Conservation (phyloP, 1,284 basidiomycete species). For the Papiliotrema nemorosa region DNA sequence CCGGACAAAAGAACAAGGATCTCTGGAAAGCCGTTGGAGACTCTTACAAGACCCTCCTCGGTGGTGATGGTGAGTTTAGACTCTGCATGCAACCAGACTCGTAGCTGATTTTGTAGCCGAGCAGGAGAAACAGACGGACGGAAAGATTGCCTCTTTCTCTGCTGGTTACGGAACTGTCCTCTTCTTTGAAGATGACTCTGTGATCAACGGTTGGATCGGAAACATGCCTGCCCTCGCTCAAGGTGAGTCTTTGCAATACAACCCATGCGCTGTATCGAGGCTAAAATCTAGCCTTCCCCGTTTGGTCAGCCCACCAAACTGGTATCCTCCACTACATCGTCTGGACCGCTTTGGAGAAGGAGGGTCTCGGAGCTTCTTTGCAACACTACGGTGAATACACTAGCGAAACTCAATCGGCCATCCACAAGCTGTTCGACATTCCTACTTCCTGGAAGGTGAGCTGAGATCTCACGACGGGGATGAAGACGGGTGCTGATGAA, state of each 20-base stretch:
- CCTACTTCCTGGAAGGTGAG: slow-evolving; percentile 47
- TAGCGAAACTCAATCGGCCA: slow-evolving; percentile 26
- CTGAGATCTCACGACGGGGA: not conserved
- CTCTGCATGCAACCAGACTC: not conserved
- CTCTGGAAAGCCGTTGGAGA: slow-evolving; percentile 49
- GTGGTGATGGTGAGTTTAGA: slow-evolving; percentile 21
- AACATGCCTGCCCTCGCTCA: slow-evolving; percentile 43
- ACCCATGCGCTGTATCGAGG: too few species aligned
- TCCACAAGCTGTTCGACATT: slow-evolving; percentile 42
- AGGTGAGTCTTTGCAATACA: too few species aligned
- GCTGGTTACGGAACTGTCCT: slow-evolving; percentile 52
- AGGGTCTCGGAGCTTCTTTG: slow-evolving; percentile 52
- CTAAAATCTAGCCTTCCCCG: slow-evolving; percentile 30
- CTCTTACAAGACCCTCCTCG: slow-evolving; percentile 24
- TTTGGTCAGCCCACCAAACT: slow-evolving; percentile 31
- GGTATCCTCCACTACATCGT: slow-evolving; percentile 50
- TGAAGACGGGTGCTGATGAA: not conserved
- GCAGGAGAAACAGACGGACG: slow-evolving; percentile 9
- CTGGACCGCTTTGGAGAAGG: slow-evolving; percentile 52
- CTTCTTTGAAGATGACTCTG: slow-evolving; percentile 52
- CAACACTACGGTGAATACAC: slow-evolving; percentile 44
- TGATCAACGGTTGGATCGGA: slow-evolving; percentile 46
- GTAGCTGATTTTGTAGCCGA: slow-evolving; percentile 5
- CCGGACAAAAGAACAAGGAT: slow-evolving; percentile 48
- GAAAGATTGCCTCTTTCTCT: slow-evolving; percentile 41